Evolutionary conservation across 345 rosid species (phyloP).

Genomic region (Aethionema arabicum): DNA sequence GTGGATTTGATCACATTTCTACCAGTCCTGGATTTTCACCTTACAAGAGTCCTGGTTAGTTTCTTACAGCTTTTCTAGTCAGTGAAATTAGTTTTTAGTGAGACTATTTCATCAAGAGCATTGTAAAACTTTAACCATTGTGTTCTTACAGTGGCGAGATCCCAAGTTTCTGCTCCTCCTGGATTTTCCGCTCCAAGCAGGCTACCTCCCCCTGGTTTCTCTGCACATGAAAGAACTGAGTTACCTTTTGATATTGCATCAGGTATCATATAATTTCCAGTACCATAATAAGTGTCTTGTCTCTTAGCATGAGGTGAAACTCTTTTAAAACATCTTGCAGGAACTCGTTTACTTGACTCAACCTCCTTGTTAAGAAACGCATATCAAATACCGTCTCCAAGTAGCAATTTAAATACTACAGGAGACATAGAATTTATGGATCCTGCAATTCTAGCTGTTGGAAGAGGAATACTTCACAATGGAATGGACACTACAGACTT

Average conservation of each 20-base stretch:
- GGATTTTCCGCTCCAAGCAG: conserved; percentile 80
- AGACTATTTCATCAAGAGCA: not conserved
- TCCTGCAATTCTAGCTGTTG: conserved; percentile 96
- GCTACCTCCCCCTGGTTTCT: conserved; percentile 94
- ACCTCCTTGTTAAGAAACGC: conserved; percentile 53
- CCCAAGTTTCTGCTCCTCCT: conserved; percentile 81
- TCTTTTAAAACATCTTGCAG: conserved; percentile 35
- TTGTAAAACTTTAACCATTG: not conserved
- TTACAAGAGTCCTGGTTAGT: conserved; percentile 63
- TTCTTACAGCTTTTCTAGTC: not conserved
- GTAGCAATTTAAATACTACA: conserved; percentile 43
- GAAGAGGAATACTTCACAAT: conserved; percentile 65
- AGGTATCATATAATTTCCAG: conserved; percentile 43
- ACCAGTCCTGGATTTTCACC: conserved; percentile 45
- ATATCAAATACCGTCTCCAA: conserved; percentile 41
- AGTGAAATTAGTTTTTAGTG: not conserved
- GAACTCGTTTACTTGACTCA: conserved; percentile 51
- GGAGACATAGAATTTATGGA: conserved; percentile 82
- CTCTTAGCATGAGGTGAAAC: conserved; percentile 10
- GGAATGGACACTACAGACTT: conserved; percentile 52
- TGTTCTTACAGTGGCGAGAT: conserved; percentile 40
- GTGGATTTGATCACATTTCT: conserved; percentile 45
- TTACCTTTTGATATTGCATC: conserved; percentile 46
- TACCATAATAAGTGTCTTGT: not conserved
- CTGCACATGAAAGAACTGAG: conserved; percentile 60